phyloP scores from a whole-genome alignment of 768 basidiomycete genomes.

The Phaeolepiota aurea region DNA sequence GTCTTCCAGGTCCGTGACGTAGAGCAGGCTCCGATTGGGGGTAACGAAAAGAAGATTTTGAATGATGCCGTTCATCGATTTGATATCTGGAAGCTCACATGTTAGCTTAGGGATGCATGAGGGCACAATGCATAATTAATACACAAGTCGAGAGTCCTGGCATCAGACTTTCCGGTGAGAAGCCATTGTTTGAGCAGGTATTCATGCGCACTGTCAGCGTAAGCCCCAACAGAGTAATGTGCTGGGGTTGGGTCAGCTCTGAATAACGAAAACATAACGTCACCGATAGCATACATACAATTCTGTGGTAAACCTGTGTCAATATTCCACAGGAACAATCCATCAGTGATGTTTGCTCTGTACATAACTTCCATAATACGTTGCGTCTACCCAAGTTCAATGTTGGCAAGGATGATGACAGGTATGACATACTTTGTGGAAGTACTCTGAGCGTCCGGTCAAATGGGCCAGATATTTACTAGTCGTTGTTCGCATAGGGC shows the following conservation, averaged over 20 bases:
- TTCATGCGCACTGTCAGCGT: slow-evolving; percentile 61
- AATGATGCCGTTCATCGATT: slow-evolving; percentile 43
- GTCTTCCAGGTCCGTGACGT: slow-evolving; percentile 42
- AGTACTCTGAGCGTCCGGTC: slow-evolving; percentile 60
- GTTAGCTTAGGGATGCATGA: background rate
- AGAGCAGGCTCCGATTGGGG: slow-evolving; percentile 49
- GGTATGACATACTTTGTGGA: slow-evolving; percentile 26
- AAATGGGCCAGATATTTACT: slow-evolving; percentile 74
- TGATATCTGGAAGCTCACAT: slow-evolving; percentile 29
- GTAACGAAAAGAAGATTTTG: slow-evolving; percentile 51
- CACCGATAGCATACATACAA: slow-evolving; percentile 33
- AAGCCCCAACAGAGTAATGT: slow-evolving; percentile 43
- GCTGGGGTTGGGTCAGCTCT: background rate
- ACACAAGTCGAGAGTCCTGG: slow-evolving; percentile 49
- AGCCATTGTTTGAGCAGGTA: slow-evolving; percentile 67
- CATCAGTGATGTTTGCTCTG: slow-evolving; percentile 30
- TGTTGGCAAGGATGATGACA: background rate
- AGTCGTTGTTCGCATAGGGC: slow-evolving; percentile 10
- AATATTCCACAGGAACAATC: slow-evolving; percentile 53
- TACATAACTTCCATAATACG: slow-evolving; percentile 41
- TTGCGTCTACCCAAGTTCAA: slow-evolving; percentile 25
- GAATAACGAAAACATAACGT: background rate
- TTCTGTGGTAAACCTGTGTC: slow-evolving; percentile 32
- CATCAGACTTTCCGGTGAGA: slow-evolving; percentile 45
- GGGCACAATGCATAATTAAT: slow-evolving; percentile 1